phyloP scores from a whole-genome alignment of 176 grass and related monocot genomes.

The Hsuehochloa calcarea region DNA sequence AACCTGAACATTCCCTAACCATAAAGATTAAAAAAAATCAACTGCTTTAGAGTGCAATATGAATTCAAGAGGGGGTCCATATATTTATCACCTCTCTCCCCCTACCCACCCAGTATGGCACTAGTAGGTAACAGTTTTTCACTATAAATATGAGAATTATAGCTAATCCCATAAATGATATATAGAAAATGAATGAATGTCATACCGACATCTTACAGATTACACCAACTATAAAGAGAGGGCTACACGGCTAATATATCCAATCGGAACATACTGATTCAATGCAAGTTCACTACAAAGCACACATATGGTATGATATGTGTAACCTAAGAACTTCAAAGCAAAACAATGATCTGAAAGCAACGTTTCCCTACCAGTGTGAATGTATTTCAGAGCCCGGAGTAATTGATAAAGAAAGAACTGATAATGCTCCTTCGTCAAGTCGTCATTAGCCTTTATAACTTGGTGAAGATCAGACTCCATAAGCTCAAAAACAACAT shows the following conservation, averaged over 20 bases:
- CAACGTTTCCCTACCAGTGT: constrained; percentile 56
- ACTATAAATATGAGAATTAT: not conserved
- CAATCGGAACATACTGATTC: not conserved
- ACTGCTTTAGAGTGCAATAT: not conserved
- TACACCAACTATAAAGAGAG: not conserved
- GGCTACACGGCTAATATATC: not conserved
- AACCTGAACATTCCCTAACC: not conserved
- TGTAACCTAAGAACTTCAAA: not conserved
- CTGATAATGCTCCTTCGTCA: constrained; percentile 98
- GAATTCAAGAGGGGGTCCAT: not conserved
- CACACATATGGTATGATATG: not conserved
- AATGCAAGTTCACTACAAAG: constrained; percentile 19
- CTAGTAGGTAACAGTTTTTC: not conserved
- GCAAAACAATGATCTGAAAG: constrained; percentile 1
- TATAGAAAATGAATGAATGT: not conserved
- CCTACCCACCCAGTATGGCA: not conserved
- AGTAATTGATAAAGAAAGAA: constrained; percentile 99
- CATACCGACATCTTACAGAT: not conserved
- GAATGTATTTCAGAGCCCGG: constrained; percentile 98
- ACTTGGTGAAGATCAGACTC: constrained; percentile 99
- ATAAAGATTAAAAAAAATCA: not conserved
- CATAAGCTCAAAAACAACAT: constrained; percentile 99
- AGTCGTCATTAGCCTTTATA: constrained; percentile 98
- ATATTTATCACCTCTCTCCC: not conserved
- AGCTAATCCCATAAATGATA: not conserved